Evolutionary conservation across 2,329 filamentous ascomycete species (phyloP).

Genomic region (Orbilia brochopaga): DNA sequence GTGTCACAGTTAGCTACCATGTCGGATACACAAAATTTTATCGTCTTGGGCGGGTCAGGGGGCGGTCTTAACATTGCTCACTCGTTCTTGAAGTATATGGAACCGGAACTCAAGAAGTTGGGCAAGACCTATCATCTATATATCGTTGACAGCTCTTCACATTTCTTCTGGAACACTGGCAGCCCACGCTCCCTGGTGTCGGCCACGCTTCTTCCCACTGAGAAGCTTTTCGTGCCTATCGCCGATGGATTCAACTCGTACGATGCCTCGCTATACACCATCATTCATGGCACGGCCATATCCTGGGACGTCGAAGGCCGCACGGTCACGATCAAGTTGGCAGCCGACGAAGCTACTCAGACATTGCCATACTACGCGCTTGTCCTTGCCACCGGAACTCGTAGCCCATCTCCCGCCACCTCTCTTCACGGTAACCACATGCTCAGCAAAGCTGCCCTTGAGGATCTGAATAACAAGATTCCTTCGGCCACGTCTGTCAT

Average conservation of each 20-base stretch:
- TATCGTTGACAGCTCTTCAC: slow-evolving; percentile 59
- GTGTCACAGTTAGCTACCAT: no score
- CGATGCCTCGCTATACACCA: slow-evolving; percentile 57
- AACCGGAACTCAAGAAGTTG: slow-evolving; percentile 59
- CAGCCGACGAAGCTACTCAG: slow-evolving; percentile 40
- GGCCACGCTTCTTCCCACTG: slow-evolving; percentile 59
- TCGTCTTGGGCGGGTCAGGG: slow-evolving; percentile 65
- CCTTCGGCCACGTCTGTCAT: slow-evolving; percentile 60
- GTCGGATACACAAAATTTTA: slow-evolving; percentile 59
- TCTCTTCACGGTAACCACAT: slow-evolving; percentile 15
- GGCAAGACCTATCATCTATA: slow-evolving; percentile 58
- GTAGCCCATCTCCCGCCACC: slow-evolving; percentile 60
- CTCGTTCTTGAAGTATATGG: slow-evolving; percentile 63
- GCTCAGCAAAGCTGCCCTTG: slow-evolving; percentile 57
- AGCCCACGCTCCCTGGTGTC: slow-evolving; percentile 62
- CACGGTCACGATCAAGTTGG: slow-evolving; percentile 56
- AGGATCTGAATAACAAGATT: slow-evolving; percentile 59
- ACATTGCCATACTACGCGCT: slow-evolving; percentile 60
- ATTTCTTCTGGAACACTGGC: slow-evolving; percentile 60
- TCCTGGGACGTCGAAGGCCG: slow-evolving; percentile 57
- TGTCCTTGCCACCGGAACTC: slow-evolving; percentile 62
- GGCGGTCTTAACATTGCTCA: slow-evolving; percentile 64
- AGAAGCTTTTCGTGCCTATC: slow-evolving; percentile 61
- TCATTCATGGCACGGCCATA: slow-evolving; percentile 60
- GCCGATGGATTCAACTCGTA: slow-evolving; percentile 59